Base-by-base conservation (phyloP, 805 yeast species). In the Debaryomyces tyrocola region DNA sequence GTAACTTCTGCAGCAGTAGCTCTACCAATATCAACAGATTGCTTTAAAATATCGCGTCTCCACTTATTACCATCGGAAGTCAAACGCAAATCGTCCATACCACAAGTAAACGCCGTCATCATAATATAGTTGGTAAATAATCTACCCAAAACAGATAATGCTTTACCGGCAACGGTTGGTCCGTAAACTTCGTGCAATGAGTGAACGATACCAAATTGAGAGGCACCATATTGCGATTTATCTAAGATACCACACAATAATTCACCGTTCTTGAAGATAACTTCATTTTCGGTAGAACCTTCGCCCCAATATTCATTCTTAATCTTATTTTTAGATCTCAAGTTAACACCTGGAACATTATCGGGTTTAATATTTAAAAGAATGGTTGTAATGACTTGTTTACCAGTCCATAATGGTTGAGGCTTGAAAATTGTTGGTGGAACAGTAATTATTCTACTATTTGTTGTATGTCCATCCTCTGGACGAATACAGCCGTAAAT, bases 181-280 rank as follows among this genome's bases (percentile, higher is more conserved):
- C 99, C 99, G 66, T 92, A 94, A 15, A 94, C 87, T 72, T 94
- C 99, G 62, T 91, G 97, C 53, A 94, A 75, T 9, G 99, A 89
- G 67, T 94, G 99, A 35, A 94, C 96, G 50, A 94, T 76, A 79
- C 99, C 99, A 64, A 87, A 91, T 62, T 91, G 90, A 37, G 97
- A 84, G 24, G 99, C 96, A 75, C 99, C 99, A 67, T 94, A 95
- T 71, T 94, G 99, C 24, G 97, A 90, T 70, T 94, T 94, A 73
- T 94, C 99, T 52, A 94, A 77, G 50, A 94, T 89, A 78, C 99
- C 99, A 62, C 88, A 81, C 37, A 95, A 59, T 44, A 94, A 77
- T 63, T 87, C 91, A 66, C 99, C 99, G 59, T 91, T 77, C 59
- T 75, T 75, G 80, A 94, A 86, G 12, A 91, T 61, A 17, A 94